phyloP scores from a whole-genome alignment of 139 green algal species.

The Limnomonas spitsbergensis region DNA sequence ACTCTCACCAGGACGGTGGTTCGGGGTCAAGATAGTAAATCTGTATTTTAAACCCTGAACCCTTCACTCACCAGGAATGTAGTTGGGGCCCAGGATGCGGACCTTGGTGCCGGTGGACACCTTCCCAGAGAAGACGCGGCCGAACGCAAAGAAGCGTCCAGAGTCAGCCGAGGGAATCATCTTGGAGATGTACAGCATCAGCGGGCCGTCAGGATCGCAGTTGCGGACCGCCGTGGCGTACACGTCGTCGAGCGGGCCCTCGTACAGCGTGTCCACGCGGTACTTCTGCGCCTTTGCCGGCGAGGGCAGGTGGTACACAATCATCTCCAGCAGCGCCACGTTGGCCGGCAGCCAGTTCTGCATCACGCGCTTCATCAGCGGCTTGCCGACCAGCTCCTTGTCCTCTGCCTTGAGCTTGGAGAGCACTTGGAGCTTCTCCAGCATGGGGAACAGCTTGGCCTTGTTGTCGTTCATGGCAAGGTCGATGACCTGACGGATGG shows the following conservation, averaged over 20 bases:
- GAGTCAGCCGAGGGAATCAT: constrained; percentile 98
- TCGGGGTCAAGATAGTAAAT: too few relatives aligned
- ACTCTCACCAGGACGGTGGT: too few relatives aligned
- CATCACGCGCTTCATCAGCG: constrained; percentile 90
- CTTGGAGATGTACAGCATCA: constrained; percentile 99
- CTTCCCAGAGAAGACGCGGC: constrained; percentile 93
- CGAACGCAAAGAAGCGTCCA: constrained; percentile 98
- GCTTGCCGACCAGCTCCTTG: constrained; percentile 94
- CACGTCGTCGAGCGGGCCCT: constrained; percentile 93
- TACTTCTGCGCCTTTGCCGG: constrained; percentile 90
- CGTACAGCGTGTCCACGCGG: constrained; percentile 95
- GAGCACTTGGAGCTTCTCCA: constrained; percentile 84
- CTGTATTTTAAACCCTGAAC: too few relatives aligned
- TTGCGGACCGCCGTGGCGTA: constrained; percentile 93
- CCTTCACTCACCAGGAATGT: constrained; percentile 74
- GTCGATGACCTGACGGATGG: constrained; percentile 93
- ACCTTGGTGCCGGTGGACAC: constrained; percentile 92
- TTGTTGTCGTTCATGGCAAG: constrained; percentile 94
- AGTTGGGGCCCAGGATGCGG: constrained; percentile 99
- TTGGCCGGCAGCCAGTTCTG: constrained; percentile 89
- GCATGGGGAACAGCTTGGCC: constrained; percentile 93
- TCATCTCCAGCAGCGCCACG: constrained; percentile 97
- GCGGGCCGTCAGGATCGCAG: constrained; percentile 90
- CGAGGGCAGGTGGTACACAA: constrained; percentile 88
- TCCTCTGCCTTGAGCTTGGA: constrained; percentile 85